Evolutionary conservation across 371 early-diverging fungal species (phyloP), one percentile per base, ranked within the genome.

Genomic region (Coemansia sp.): DNA sequence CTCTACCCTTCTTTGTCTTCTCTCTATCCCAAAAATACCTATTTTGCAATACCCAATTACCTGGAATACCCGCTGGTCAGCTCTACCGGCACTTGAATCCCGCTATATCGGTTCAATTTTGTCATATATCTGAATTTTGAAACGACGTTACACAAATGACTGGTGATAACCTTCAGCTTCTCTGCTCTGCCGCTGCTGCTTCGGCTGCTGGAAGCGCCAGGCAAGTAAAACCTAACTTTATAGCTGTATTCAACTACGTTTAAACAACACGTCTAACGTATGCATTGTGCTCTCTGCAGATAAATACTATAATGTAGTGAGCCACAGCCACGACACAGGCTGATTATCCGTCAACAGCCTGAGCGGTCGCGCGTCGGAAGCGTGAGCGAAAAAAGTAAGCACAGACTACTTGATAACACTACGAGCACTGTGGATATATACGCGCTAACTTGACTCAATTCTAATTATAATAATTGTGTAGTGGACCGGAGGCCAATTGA

Each of bases 301-400:
- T 42, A 42, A 42, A 16, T 24, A 26, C 26, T 24, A 11, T 8
- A 24, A 14, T 52, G 37, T 67, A 67, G 67, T 42, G 6, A 18
- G n/a, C 45, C 51, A 2, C 7, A 21, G 27, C 60, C 57, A 27
- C 52, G 54, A 13, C 69, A 80, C 66, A 82, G 86, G 39, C 83
- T 95, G 26, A 83, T 83, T 53, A 80, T 95, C 16, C 81, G 95
- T 7, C 96, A 96, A 72, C 95, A 96, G 78, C 95, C 95, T 5
- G 91, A 92, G 80, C 93, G 93, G 74, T 92, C 93, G 16, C 88
- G 95, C 47, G 93, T 94, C 86, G 94, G 95, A 71, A 95, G 95
- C 24, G 85, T 93, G 53, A 94, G 94, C 63, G 95, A 94, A 71
- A 95, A 94, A 82, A 89, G 91, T 88, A 85, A 54, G 27, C 4